phyloP scores from a whole-genome alignment of 2,329 filamentous ascomycete species.

The Thelonectria rubi region DNA sequence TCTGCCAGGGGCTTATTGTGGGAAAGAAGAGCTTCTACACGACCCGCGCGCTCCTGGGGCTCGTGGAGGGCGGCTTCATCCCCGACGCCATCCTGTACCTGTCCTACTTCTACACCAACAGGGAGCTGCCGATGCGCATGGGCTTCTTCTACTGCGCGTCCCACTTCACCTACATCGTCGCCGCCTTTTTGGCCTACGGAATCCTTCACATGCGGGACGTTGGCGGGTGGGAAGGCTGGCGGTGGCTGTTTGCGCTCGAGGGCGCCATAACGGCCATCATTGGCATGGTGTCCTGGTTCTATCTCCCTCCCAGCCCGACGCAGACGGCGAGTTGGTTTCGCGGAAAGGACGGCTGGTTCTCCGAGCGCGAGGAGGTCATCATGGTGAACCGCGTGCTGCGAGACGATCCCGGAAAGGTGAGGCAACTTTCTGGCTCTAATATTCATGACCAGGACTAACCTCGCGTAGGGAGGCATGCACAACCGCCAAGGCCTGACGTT shows the following conservation, averaged over 20 bases:
- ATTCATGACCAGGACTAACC: neutral
- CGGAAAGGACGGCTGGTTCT: conserved; percentile 64
- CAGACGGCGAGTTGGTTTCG: conserved; percentile 64
- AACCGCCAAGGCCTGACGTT: conserved; percentile 64
- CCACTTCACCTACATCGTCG: conserved; percentile 15
- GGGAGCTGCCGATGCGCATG: conserved; percentile 62
- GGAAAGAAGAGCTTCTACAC: conserved; percentile 45
- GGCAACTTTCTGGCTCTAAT: fast-evolving
- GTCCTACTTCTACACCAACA: conserved; percentile 71
- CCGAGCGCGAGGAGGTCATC: conserved; percentile 59
- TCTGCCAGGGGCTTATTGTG: conserved; percentile 46
- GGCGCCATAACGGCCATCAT: conserved; percentile 44
- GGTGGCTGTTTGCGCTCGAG: conserved; percentile 62
- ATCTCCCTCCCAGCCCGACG: conserved; percentile 36
- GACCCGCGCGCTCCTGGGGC: conserved; percentile 54
- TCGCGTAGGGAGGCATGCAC: conserved; percentile 61
- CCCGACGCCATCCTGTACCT: conserved; percentile 63
- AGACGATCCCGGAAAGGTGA: conserved; percentile 61
- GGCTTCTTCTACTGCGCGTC: conserved; percentile 70
- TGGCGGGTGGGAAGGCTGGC: conserved; percentile 63
- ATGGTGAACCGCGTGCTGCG: conserved; percentile 65
- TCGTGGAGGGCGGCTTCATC: conserved; percentile 28
- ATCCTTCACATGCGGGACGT: conserved; percentile 63
- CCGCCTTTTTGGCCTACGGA: conserved; percentile 49
- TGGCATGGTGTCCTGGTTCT: conserved; percentile 32